Percentiles rank a stretch among this genome's conserved stretches.
phyloP scores from a whole-genome alignment of 768 basidiomycete genomes.

The Tulasnella sp. region DNA sequence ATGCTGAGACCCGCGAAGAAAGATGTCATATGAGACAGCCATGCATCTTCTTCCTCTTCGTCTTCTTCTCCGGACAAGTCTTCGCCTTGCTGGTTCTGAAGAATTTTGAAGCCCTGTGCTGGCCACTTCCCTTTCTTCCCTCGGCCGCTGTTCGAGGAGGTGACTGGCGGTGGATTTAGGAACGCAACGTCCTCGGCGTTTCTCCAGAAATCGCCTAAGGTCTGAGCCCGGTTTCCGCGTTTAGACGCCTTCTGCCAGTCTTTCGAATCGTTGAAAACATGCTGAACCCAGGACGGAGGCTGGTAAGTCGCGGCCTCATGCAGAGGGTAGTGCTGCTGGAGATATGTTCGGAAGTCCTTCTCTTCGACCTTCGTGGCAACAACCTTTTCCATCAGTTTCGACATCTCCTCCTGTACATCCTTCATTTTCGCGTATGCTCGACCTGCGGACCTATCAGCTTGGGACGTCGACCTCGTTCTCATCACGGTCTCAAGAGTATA shows the following conservation, averaged over 20 bases:
- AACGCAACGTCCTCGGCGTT: slow-evolving; percentile 49
- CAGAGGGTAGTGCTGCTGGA: slow-evolving; percentile 49
- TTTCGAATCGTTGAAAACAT: slow-evolving; percentile 29
- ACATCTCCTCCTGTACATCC: slow-evolving; percentile 48
- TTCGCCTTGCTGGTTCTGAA: too few species aligned
- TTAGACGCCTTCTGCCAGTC: slow-evolving; percentile 16
- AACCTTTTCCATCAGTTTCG: slow-evolving; percentile 46
- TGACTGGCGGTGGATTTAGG: background rate
- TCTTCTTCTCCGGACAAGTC: too few species aligned
- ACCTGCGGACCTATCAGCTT: slow-evolving; percentile 38
- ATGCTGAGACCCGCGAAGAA: too few species aligned
- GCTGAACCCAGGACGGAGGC: slow-evolving; percentile 51
- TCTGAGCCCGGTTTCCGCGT: background rate
- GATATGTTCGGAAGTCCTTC: slow-evolving; percentile 43
- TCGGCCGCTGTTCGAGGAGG: background rate
- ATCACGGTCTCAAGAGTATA: background rate
- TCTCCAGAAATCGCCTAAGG: slow-evolving; percentile 52
- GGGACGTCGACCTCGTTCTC: too few species aligned
- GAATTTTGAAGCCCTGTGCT: background rate
- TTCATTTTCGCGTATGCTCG: slow-evolving; percentile 44
- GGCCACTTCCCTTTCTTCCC: slow-evolving; percentile 6
- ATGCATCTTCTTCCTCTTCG: too few species aligned
- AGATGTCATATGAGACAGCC: too few species aligned
- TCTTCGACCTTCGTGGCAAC: slow-evolving; percentile 40
- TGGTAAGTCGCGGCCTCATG: slow-evolving; percentile 44